Percentiles rank a stretch among this genome's conserved stretches.
These are phyloP conservation scores for Exobasidium cylindrosporum DNA, from an alignment of 1,284 basidiomycete species.

Conservation along the genomic window DNA sequence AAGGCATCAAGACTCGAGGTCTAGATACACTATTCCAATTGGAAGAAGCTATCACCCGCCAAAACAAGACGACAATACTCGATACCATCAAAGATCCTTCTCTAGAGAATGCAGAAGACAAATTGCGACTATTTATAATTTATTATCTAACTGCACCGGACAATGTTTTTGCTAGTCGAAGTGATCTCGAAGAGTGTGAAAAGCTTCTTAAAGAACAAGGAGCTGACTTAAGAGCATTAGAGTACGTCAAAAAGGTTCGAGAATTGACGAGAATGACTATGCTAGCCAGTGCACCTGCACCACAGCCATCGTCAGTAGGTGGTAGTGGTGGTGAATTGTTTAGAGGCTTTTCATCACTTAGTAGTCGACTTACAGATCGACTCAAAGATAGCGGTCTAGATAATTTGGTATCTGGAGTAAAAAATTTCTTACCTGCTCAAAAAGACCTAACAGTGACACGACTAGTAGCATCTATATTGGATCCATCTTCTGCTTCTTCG, in stretches of 20 bases:
- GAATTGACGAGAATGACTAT: slow-evolving; percentile 91
- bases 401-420: slow-evolving; percentile 93
- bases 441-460: slow-evolving; percentile 91
- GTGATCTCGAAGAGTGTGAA: slow-evolving; percentile 82
- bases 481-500: slow-evolving; percentile 83
- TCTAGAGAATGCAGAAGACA: slow-evolving; percentile 62
- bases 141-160: slow-evolving; percentile 87
- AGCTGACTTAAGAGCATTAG: slow-evolving; percentile 81
- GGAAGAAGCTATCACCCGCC: slow-evolving; percentile 73
- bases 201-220: slow-evolving; percentile 38
- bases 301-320: slow-evolving; percentile 25
- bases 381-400: slow-evolving; percentile 89
- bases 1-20: slow-evolving; percentile 91
- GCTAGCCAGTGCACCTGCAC: slow-evolving; percentile 73
- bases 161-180: slow-evolving; percentile 64
- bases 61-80: slow-evolving; percentile 68
- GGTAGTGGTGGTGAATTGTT: slow-evolving; percentile 65
- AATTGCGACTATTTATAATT: slow-evolving; percentile 86
- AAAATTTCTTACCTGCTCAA: slow-evolving; percentile 93
- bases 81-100: slow-evolving; percentile 65
- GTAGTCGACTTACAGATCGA: slow-evolving; percentile 85
- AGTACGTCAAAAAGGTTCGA: slow-evolving; percentile 85
- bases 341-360: slow-evolving; percentile 85
- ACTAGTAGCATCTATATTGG: slow-evolving; percentile 92
- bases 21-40: slow-evolving; percentile 94